phyloP scores from a whole-genome alignment of 2,329 filamentous ascomycete genomes.

The Sarocladium oryzae region DNA sequence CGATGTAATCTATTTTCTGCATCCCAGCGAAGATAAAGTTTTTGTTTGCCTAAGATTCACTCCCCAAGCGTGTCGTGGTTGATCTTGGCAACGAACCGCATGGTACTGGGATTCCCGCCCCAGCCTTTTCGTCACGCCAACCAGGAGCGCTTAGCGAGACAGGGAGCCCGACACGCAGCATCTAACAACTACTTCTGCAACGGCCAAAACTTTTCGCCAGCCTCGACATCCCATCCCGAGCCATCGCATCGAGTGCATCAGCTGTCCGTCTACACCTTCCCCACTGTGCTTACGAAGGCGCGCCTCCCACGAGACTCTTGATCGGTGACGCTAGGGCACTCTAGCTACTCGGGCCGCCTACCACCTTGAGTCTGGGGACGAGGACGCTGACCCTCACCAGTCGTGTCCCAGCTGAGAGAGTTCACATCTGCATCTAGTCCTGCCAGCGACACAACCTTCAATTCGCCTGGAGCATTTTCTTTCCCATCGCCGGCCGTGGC shows the following conservation, averaged over 20 bases:
- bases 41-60: too few species aligned
- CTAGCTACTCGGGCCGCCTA: conserved; percentile 3
- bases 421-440: background rate
- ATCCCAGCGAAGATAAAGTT: too few species aligned
- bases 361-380: background rate
- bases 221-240: background rate
- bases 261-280: background rate
- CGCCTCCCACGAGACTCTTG: conserved; percentile 7
- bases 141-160: conserved; percentile 12
- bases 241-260: conserved; percentile 5
- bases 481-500: conserved; percentile 4
- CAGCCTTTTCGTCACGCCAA: conserved; percentile 10
- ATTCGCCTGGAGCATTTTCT: background rate
- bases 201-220: background rate
- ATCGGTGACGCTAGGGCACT: conserved; percentile 6
- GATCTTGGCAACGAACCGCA: background rate
- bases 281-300: background rate
- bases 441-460: background rate
- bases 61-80: too few species aligned
- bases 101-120: conserved; percentile 7
- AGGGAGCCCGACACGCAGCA: conserved; percentile 7
- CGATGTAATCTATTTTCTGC: background rate
- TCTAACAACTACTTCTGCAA: background rate
- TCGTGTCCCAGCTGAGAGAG: background rate
- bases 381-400: background rate